phyloP scores from a whole-genome alignment of 2,329 filamentous ascomycete genomes.

The Xylaria hypoxylon region DNA sequence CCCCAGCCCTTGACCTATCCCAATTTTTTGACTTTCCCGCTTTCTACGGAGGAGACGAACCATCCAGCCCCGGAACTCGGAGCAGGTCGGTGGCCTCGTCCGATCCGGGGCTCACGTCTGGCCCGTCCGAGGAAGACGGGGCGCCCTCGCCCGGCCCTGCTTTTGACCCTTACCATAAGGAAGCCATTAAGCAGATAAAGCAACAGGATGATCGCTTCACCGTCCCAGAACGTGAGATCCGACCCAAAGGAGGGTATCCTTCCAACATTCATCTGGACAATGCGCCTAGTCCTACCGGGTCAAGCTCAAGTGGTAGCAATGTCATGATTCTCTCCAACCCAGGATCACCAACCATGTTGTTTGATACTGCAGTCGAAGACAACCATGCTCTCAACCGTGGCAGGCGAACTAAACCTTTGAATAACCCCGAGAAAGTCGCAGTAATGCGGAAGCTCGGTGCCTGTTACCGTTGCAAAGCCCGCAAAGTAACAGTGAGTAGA shows the following conservation, averaged over 20 bases:
- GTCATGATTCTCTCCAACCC: constrained; percentile 44
- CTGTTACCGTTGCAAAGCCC: constrained; percentile 61
- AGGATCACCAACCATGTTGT: constrained; percentile 37
- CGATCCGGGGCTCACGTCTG: constrained; percentile 51
- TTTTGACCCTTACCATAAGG: constrained; percentile 46
- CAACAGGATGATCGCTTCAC: constrained; percentile 51
- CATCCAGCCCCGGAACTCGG: constrained; percentile 48
- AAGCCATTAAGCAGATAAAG: constrained; percentile 46
- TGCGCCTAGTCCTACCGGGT: constrained; percentile 38
- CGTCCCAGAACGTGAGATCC: constrained; percentile 48
- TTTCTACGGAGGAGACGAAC: constrained; percentile 46
- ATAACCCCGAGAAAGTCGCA: constrained; percentile 58
- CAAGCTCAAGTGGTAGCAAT: constrained; percentile 40
- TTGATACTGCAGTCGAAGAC: constrained; percentile 37
- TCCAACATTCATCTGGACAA: constrained; percentile 48
- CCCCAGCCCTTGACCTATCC: constrained; percentile 43
- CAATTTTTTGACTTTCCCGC: constrained; percentile 49
- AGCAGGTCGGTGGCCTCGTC: constrained; percentile 50
- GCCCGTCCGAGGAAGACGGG: constrained; percentile 51
- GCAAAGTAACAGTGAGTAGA: constrained; percentile 60
- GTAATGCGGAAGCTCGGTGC: constrained; percentile 62
- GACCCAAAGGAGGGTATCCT: constrained; percentile 48
- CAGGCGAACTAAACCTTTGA: constrained; percentile 47
- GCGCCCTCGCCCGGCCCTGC: constrained; percentile 47
- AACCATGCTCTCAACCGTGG: constrained; percentile 45